Evolutionary conservation across 305 asterid genomes (phyloP).

Genomic region (Withania somnifera): DNA sequence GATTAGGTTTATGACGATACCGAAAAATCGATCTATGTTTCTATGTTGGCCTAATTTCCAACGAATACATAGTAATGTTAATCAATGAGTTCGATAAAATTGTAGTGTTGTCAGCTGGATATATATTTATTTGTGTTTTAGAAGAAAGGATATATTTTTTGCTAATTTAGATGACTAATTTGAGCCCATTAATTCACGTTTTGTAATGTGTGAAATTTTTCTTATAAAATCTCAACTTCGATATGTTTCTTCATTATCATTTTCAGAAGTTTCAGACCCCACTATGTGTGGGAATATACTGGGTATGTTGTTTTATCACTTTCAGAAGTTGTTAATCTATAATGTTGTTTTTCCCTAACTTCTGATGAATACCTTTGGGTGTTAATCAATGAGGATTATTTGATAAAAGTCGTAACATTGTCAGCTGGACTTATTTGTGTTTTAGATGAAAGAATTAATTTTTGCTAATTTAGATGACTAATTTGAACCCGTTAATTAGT

Average conservation of each 20-base stretch:
- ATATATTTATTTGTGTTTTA: background rate
- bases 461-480: background rate
- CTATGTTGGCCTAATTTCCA: background rate
- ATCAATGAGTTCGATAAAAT: too few species aligned
- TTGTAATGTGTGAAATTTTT: background rate
- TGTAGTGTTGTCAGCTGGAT: too few species aligned
- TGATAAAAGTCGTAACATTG: too few species aligned
- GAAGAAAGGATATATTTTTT: background rate
- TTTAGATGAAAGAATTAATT: background rate
- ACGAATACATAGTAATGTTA: background rate
- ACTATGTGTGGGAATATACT: too few species aligned
- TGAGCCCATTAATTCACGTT: background rate
- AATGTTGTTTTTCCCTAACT: too few species aligned
- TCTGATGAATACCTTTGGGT: background rate
- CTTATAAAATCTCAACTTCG: background rate
- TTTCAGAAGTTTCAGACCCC: too few species aligned
- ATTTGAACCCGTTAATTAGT: background rate
- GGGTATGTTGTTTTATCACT: too few species aligned
- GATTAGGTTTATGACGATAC: too few species aligned
- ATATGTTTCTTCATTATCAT: background rate
- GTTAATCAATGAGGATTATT: background rate
- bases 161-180: background rate
- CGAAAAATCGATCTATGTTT: background rate
- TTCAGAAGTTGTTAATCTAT: too few species aligned
- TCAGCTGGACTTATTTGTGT: too few species aligned